Conservation (phyloP, 257 asterid genomes). For the Gardenia jasminoides region DNA sequence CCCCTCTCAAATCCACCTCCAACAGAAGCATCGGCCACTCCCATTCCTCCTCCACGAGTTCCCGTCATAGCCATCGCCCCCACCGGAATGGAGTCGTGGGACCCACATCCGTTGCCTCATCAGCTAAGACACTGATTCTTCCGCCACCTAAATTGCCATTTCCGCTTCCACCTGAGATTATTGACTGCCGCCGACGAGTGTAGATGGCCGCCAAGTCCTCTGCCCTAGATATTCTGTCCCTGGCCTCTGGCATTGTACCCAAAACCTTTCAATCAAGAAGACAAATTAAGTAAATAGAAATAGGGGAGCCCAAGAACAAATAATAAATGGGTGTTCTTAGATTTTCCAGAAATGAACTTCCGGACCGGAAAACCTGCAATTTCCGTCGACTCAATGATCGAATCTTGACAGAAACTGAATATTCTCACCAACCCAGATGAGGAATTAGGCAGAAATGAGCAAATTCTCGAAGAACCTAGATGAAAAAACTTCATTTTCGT, state of each 20-base stretch:
- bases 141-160: slow-evolving; percentile 10
- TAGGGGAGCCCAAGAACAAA: not conserved
- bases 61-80: slow-evolving; percentile 46
- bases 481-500: slow-evolving; percentile 1
- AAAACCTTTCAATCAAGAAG: slow-evolving; percentile 12
- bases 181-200: slow-evolving; percentile 30
- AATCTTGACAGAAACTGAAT: slow-evolving; percentile 2
- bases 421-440: too few relatives aligned
- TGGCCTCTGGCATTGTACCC: slow-evolving; percentile 51
- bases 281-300: not conserved
- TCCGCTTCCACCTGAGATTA: slow-evolving; percentile 14
- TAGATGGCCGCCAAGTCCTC: slow-evolving; percentile 35
- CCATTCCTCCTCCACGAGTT: slow-evolving; percentile 22
- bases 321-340: not conserved
- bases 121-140: slow-evolving; percentile 26
- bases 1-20: slow-evolving; percentile 21
- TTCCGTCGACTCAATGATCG: not conserved
- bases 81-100: slow-evolving; percentile 35
- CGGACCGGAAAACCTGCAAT: not conserved
- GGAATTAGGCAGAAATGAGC: not conserved
- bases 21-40: slow-evolving; percentile 10
- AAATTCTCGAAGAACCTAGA: too few relatives aligned
- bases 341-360: not conserved
- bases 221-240: slow-evolving; percentile 52
- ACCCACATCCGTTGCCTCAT: slow-evolving; percentile 32